Percentiles rank a stretch among this genome's conserved stretches.
Conservation (phyloP, 2,329 filamentous ascomycete species). For the Penicillium sp. region DNA sequence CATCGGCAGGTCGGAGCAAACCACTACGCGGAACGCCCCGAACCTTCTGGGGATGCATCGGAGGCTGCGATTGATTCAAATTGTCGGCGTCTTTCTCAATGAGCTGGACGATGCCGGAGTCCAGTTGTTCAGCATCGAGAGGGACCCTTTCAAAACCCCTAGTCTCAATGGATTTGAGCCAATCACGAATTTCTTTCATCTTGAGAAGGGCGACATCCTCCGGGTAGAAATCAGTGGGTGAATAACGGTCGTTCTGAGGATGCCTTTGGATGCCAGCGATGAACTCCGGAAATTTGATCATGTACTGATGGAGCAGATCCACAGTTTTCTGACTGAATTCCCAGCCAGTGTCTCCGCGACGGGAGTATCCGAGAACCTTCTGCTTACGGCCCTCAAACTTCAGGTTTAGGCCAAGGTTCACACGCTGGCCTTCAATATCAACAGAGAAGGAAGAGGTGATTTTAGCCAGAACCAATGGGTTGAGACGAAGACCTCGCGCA, state of each 20-base stretch:
- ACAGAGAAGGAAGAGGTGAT: conserved; percentile 93
- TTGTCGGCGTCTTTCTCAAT: conserved; percentile 72
- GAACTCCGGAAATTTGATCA: conserved; percentile 91
- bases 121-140: conserved; percentile 90
- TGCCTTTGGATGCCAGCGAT: conserved; percentile 82
- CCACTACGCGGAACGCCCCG: conserved; percentile 78
- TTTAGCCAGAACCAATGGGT: conserved; percentile 85
- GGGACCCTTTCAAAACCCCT: conserved; percentile 95
- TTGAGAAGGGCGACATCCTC: conserved; percentile 65
- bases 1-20: conserved; percentile 86
- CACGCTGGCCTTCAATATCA: conserved; percentile 68
- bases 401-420: conserved; percentile 89
- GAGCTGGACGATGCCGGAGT: conserved; percentile 77
- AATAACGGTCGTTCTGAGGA: conserved; percentile 75
- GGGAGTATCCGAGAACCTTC: conserved; percentile 92
- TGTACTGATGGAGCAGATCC: conserved; percentile 75
- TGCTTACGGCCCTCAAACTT: conserved; percentile 95
- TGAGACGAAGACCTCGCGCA: conserved; percentile 71
- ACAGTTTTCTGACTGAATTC: conserved; percentile 87
- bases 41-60: conserved; percentile 61
- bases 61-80: conserved; percentile 48
- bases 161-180: conserved; percentile 86
- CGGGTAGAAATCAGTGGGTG: conserved; percentile 80
- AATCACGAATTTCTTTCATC: conserved; percentile 88
- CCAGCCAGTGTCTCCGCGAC: conserved; percentile 81